These are phyloP conservation scores for Rhytidiadelphus loreus DNA, from an alignment of 225 moss, liverwort and hornwort genomes.

Conservation along the genomic window DNA sequence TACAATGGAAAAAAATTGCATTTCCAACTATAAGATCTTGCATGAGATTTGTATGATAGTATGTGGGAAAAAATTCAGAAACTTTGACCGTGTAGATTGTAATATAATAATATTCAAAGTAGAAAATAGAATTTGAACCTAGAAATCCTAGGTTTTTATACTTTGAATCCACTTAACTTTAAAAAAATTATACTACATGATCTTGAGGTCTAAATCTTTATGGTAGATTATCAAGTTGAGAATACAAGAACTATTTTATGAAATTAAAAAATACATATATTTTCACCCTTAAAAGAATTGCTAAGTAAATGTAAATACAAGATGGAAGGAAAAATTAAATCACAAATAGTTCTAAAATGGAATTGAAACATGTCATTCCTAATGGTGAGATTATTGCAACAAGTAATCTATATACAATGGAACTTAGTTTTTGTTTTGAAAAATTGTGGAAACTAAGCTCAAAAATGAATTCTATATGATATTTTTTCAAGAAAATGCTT, in stretches of 20 bases:
- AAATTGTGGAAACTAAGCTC: not conserved
- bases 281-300: not conserved
- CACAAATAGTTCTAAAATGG: not conserved
- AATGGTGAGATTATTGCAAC: accelerated
- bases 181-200: not conserved
- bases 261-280: too few relatives aligned
- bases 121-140: not conserved
- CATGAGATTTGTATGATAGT: not conserved
- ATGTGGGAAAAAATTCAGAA: accelerated
- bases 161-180: not conserved
- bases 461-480: accelerated
- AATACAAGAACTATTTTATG: accelerated
- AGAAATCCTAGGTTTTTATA: accelerated
- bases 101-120: not conserved
- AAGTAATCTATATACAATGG: accelerated
- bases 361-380: not conserved
- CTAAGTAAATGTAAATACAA: not conserved
- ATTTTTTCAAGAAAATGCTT: not conserved
- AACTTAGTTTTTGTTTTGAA: not conserved
- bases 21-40: accelerated
- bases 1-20: not conserved
- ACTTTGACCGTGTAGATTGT: not conserved
- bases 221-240: not conserved
- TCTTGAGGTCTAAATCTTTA: not conserved
- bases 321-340: not conserved